Evolutionary conservation across 371 early-diverging fungal species (phyloP).

Genomic region (Mortierella sp.): DNA sequence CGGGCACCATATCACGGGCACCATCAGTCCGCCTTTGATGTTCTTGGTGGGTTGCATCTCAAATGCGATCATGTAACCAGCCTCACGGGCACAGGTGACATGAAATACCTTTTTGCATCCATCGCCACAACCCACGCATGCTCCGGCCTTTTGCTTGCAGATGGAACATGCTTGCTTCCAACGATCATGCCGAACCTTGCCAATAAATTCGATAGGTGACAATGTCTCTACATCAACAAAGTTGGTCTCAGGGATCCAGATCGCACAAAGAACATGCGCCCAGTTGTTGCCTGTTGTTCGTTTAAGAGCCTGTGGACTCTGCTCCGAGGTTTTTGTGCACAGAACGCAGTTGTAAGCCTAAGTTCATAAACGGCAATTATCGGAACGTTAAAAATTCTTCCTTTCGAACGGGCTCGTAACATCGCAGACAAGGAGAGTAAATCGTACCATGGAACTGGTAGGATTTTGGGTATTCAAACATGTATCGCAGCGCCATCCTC

Average conservation of each 20-base stretch:
- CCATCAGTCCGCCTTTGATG: constrained; percentile 58
- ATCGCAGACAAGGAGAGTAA: too few relatives aligned
- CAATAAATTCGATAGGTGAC: constrained; percentile 83
- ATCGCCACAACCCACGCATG: constrained; percentile 58
- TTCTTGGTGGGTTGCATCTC: constrained; percentile 57
- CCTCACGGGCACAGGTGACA: constrained; percentile 63
- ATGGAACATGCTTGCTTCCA: constrained; percentile 68
- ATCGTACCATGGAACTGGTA: constrained; percentile 63
- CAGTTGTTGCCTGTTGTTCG: constrained; percentile 88
- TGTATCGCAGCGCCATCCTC: constrained; percentile 70
- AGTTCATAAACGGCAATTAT: neutral
- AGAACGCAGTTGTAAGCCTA: constrained; percentile 71
- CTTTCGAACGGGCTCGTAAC: too few relatives aligned
- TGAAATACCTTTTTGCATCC: constrained; percentile 64
- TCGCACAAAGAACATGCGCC: constrained; percentile 94
- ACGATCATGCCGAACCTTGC: constrained; percentile 70
- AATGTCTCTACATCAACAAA: constrained; percentile 72
- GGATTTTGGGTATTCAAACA: constrained; percentile 71
- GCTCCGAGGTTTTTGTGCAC: constrained; percentile 58
- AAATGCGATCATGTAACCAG: constrained; percentile 58
- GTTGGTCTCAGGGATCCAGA: constrained; percentile 82
- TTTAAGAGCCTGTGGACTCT: constrained; percentile 77
- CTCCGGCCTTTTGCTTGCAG: constrained; percentile 60
- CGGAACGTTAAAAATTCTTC: too few relatives aligned
- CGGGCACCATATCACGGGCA: constrained; percentile 65